Evolutionary conservation across 1,284 basidiomycete genomes (phyloP).

Genomic region (Rhodotorula sp.): DNA sequence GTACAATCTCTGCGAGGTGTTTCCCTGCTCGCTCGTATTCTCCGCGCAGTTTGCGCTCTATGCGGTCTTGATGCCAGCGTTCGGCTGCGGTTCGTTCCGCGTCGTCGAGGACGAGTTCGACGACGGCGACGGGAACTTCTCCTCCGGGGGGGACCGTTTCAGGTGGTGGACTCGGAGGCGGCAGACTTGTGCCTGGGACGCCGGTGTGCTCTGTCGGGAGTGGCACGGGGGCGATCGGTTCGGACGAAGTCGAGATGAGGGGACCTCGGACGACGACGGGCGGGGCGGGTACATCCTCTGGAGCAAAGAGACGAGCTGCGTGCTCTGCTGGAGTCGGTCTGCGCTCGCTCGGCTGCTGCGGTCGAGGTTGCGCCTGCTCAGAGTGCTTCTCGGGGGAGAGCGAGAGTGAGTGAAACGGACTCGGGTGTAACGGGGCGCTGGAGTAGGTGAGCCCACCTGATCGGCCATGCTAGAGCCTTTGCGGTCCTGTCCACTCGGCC

Average conservation of each 20-base stretch:
- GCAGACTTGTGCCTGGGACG: background rate
- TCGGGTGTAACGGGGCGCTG: background rate
- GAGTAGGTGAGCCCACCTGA: background rate
- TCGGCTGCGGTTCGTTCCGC: slow-evolving; percentile 56
- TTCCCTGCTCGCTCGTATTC: slow-evolving; percentile 72
- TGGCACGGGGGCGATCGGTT: background rate
- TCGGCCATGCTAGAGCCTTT: background rate
- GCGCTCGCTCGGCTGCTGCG: background rate
- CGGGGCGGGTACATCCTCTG: slow-evolving; percentile 11
- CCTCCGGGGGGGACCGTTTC: slow-evolving; percentile 5
- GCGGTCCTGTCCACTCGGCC: background rate
- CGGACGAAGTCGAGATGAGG: slow-evolving; percentile 16
- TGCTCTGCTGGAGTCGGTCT: slow-evolving; percentile 17
- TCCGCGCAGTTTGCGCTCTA: slow-evolving; percentile 64
- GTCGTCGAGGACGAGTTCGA: slow-evolving; percentile 30
- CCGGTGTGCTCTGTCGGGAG: background rate
- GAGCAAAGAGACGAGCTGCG: slow-evolving; percentile 11
- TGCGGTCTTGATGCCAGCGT: slow-evolving; percentile 67
- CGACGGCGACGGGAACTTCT: slow-evolving; percentile 12
- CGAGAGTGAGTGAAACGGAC: background rate
- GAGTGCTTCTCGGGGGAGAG: background rate
- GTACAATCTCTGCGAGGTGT: slow-evolving; percentile 68
- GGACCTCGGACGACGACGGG: slow-evolving; percentile 19
- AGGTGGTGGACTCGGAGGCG: slow-evolving; percentile 1
- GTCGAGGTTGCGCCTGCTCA: background rate